phyloP scores from a whole-genome alignment of 2,329 filamentous ascomycete species.

The Ilyonectria robusta region DNA sequence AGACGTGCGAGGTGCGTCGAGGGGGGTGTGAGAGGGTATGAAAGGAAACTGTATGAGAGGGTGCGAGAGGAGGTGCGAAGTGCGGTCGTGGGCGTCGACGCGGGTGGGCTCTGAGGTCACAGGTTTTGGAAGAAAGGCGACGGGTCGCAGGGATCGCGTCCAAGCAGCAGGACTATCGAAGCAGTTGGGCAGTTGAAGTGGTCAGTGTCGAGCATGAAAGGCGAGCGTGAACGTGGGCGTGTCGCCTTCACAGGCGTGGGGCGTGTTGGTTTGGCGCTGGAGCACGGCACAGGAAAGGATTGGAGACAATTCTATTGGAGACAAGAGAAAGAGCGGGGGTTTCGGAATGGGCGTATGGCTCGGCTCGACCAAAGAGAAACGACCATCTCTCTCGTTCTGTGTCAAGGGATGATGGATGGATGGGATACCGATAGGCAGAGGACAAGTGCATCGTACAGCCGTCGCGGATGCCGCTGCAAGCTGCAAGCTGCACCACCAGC shows the following conservation, averaged over 20 bases:
- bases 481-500: slow-evolving; percentile 13
- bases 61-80: not conserved
- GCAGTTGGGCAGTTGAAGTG: not conserved
- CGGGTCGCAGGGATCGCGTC: slow-evolving; percentile 16
- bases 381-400: slow-evolving; percentile 7
- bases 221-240: slow-evolving; percentile 7
- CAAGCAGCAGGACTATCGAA: not conserved
- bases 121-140: not conserved
- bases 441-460: not conserved
- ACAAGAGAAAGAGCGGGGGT: slow-evolving; percentile 2
- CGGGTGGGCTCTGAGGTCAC: not conserved
- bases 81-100: not conserved
- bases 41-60: not conserved
- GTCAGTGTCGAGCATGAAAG: not conserved
- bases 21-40: not conserved
- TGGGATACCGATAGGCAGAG: slow-evolving; percentile 1
- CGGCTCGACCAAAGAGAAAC: slow-evolving; percentile 13
- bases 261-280: not conserved
- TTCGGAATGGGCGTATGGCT: slow-evolving; percentile 20
- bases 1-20: slow-evolving; percentile 7
- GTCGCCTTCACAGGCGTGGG: not conserved
- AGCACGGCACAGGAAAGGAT: slow-evolving; percentile 1
- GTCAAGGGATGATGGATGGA: slow-evolving; percentile 26
- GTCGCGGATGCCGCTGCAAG: slow-evolving; percentile 10
- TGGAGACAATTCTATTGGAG: slow-evolving; percentile 2